Evolutionary conservation across 768 basidiomycete genomes (phyloP), one percentile per base, ranked within the genome.

Genomic region (Psilocybe cubensis): DNA sequence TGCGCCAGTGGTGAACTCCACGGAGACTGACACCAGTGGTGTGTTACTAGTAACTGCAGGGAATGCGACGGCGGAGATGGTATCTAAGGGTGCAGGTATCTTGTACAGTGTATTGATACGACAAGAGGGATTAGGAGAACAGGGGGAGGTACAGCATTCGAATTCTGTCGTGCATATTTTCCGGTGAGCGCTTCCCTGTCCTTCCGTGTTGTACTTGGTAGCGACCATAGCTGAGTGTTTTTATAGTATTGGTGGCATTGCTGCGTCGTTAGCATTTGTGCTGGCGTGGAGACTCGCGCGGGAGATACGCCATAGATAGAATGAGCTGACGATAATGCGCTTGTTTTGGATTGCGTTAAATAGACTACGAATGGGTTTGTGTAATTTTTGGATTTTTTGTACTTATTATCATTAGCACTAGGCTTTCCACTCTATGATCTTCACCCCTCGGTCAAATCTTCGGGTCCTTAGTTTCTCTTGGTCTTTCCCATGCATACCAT

Each of bases 131-230:
- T 8, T 25, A 25, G 53, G 17, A 2, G 35, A 14, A 1, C 33
- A 41, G n/a, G 67, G 67, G 38, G 74, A 67, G 18, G 57, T 56
- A 2, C 59, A 65, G n/a, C 62, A 70, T 21, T 81, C 87, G 1
- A 86, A 88, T 70, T 86, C 91, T n/a, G 84, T 93, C 3, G 91
- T 86, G 9, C 82, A 92, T 64, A 83, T 94, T 28, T 92, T 94
- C 68, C 77, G 88, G 92, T 91, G 61, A 66, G 87, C 73, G 2
- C n/a, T 49, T 41, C 44, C 14, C 10, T 38, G 12, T 38, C 12
- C 12, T 53, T 57, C 12, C 0, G 4, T 17, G 38, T 25, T 31
- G 35, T 28, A 27, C 20, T 21, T 12, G n/a, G 1, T 4, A 10
- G 21, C 10, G 10, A 47, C 23, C 12, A 21, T 42, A 5, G n/a